These are phyloP conservation scores for Melastoma candidum DNA, from an alignment of 441 rosid genomes.

Conservation along the genomic window DNA sequence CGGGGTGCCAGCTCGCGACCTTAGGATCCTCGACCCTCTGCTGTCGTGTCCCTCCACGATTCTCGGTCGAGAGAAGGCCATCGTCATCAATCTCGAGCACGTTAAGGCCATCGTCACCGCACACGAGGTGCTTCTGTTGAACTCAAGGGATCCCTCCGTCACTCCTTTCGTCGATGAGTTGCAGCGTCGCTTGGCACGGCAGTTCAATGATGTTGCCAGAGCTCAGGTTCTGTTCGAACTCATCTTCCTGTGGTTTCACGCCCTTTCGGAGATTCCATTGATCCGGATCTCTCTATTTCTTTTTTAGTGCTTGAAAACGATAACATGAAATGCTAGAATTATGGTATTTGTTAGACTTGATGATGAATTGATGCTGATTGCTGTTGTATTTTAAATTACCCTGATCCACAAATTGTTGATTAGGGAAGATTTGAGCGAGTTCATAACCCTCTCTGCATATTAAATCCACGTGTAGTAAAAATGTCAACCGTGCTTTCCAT, in stretches of 20 bases:
- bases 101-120: constrained; percentile 82
- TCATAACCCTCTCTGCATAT: too few relatives aligned
- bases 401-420: too few relatives aligned
- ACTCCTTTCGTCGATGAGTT: constrained; percentile 66
- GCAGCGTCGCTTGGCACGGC: constrained; percentile 48
- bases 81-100: constrained; percentile 80
- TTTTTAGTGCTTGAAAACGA: too few relatives aligned
- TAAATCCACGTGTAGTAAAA: too few relatives aligned
- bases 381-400: too few relatives aligned
- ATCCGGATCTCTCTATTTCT: too few relatives aligned
- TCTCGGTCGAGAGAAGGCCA: constrained; percentile 74
- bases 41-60: constrained; percentile 75
- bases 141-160: constrained; percentile 70
- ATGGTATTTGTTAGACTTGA: too few relatives aligned
- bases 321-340: too few relatives aligned
- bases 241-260: not conserved
- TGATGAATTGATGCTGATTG: too few relatives aligned
- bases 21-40: constrained; percentile 71
- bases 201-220: constrained; percentile 42
- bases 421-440: too few relatives aligned
- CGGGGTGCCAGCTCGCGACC: constrained; percentile 81
- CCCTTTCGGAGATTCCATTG: not conserved
- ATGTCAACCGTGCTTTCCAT: too few relatives aligned
- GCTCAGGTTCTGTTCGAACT: constrained; percentile 36
- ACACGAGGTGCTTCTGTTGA: constrained; percentile 65